Conservation (phyloP, 306 rosid species). For the Lathyrus tuberosus region DNA sequence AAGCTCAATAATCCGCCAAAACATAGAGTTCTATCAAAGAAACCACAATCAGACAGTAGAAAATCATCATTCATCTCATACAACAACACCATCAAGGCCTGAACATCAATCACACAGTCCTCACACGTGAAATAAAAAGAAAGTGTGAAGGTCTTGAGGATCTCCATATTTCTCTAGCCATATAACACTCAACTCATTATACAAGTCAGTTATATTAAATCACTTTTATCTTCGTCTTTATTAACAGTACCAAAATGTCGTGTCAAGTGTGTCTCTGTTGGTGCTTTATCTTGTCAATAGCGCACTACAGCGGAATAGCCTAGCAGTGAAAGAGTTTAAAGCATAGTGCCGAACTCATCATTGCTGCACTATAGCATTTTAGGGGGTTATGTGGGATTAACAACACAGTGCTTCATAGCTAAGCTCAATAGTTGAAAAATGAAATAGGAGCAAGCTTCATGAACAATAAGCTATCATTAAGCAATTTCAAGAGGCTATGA, state of each 20-base stretch:
- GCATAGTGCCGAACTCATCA: too few relatives aligned
- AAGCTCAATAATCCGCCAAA: conserved; percentile 27
- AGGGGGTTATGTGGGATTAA: too few relatives aligned
- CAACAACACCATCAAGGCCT: background rate
- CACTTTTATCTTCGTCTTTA: background rate
- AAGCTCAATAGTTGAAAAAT: conserved; percentile 9
- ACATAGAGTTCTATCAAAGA: conserved; percentile 3
- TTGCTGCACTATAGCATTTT: too few relatives aligned
- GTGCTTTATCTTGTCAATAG: too few relatives aligned
- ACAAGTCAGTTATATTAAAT: background rate
- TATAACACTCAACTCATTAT: background rate
- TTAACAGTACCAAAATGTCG: background rate
- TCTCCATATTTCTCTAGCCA: background rate
- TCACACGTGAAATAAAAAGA: conserved; percentile 19
- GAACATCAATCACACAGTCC: conserved; percentile 31
- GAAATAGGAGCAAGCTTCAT: background rate
- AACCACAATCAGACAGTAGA: conserved; percentile 7
- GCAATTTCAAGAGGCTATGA: conserved; percentile 8
- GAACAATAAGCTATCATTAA: background rate
- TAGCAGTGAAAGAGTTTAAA: too few relatives aligned
- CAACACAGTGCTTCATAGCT: background rate
- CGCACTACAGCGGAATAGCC: too few relatives aligned
- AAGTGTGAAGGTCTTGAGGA: background rate
- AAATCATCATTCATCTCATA: conserved; percentile 28
- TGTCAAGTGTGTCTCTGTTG: background rate